Evolutionary conservation across 441 rosid genomes (phyloP), one percentile per base, ranked within the genome.

Genomic region (Mallotus repandus): DNA sequence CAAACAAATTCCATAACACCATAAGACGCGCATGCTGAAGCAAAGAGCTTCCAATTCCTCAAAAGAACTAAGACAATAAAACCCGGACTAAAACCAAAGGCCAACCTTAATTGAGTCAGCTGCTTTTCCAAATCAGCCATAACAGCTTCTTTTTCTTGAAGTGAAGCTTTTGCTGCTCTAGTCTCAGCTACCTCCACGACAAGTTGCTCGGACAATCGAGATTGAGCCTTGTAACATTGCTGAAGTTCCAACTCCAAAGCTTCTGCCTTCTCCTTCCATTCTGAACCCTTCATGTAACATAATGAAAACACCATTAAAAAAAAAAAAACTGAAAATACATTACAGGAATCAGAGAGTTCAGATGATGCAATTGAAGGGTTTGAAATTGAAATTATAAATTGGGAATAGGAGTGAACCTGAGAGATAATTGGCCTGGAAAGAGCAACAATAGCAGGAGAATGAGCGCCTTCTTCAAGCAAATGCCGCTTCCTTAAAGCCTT

Each of bases 181-280:
- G 86, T 77, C 73, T 93, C 97, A 3, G 97, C 93, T 56, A 91
- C 95, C 84, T 91, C 99, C 75, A 87, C 87, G 65, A 86, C 99
- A 58, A 96, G 90, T 73, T 93, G 97, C 73, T 93, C 97, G 6
- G 99, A 91, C 43, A 93, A 81, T 67, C 93, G 84, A 7, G 98
- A 93, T 72, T 91, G 99, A 49, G 95, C 98, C 83, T 86, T 91
- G 76, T 93, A 95, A 76, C 89, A 95, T 71, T 95, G 99, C 74
- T 91, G 97, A 71, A 95, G 89, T 81, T 93, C 98, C 73, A 68
- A 32, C 61, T 96, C 97, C 76, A 90, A 79, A 53, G 80, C 86
- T 73, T 93, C 96, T 9, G 90, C 87, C 76, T 96, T 96, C 84
- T 91, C 99, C 75, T 93, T 93, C 99, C 99, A 91, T 76, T 96